Conservation (phyloP, 805 yeast species). For the Starmera amethionina region DNA sequence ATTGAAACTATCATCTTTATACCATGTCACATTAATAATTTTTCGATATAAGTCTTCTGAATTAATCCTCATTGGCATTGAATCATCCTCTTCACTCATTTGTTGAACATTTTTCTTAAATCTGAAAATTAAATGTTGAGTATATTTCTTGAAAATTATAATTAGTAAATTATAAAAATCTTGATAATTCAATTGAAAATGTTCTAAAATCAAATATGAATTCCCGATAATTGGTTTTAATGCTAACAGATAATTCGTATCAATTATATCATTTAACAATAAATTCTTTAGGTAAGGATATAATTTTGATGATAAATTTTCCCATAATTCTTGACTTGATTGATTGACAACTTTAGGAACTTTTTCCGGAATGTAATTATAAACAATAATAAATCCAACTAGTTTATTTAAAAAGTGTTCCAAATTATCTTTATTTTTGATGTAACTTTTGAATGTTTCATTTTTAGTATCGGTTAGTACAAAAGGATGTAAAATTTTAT, state of each 20-base stretch:
- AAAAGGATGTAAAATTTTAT: conserved; percentile 58
- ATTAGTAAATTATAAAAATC: conserved; percentile 56
- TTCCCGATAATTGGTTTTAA: conserved; percentile 44
- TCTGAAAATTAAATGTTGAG: conserved; percentile 41
- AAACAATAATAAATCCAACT: conserved; percentile 70
- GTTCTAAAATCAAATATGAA: conserved; percentile 68
- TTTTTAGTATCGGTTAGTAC: conserved; percentile 32
- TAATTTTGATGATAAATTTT: conserved; percentile 48
- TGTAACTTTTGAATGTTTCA: conserved; percentile 16
- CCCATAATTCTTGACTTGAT: conserved; percentile 64
- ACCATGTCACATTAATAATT: conserved; percentile 62
- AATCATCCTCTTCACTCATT: conserved; percentile 68
- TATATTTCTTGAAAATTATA: conserved; percentile 47
- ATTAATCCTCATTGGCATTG: conserved; percentile 74
- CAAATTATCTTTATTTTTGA: conserved; percentile 32
- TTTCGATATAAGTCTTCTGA: conserved; percentile 50
- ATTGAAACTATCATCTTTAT: conserved; percentile 40
- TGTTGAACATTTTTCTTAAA: conserved; percentile 54
- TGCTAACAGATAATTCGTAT: conserved; percentile 35
- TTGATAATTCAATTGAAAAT: conserved; percentile 48
- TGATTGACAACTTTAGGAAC: conserved; percentile 49
- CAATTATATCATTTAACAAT: conserved; percentile 30
- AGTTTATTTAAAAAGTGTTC: conserved; percentile 50
- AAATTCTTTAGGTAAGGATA: conserved; percentile 46
- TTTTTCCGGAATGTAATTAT: conserved; percentile 56